Evolutionary conservation across 1,139 yeast genomes (phyloP).

Genomic region (Blastobotrys raffinosifermentans): DNA sequence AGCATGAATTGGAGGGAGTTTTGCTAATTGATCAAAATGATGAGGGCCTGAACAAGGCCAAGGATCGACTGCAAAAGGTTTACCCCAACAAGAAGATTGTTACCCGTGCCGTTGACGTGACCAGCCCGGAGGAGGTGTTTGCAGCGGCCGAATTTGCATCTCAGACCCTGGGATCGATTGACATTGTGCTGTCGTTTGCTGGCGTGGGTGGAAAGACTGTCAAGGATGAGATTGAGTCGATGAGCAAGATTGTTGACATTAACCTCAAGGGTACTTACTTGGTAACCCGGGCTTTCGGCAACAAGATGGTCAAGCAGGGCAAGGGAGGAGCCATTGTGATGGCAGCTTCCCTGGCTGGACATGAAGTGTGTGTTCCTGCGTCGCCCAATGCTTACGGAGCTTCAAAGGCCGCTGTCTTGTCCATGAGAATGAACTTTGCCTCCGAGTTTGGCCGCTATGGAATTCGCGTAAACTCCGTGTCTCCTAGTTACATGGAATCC

Average conservation of each 20-base stretch:
- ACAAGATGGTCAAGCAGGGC: slow-evolving; percentile 34
- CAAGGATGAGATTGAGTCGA: slow-evolving; percentile 1
- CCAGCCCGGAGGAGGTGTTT: slow-evolving; percentile 3
- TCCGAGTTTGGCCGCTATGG: slow-evolving; percentile 41
- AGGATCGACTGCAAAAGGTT: slow-evolving; percentile 1
- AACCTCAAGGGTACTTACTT: slow-evolving; percentile 41
- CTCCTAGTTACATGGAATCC: slow-evolving; percentile 74
- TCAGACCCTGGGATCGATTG: slow-evolving; percentile 2
- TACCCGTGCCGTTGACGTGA: slow-evolving; percentile 3
- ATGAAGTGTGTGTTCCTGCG: slow-evolving; percentile 6
- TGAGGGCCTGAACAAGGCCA: slow-evolving; percentile 2
- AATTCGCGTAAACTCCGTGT: slow-evolving; percentile 61
- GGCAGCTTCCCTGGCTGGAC: slow-evolving; percentile 11
- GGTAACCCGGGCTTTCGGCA: slow-evolving; percentile 41
- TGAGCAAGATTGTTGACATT: slow-evolving; percentile 7
- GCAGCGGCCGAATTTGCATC: slow-evolving; percentile 5
- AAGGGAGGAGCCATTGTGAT: slow-evolving; percentile 14
- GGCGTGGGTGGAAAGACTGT: slow-evolving; percentile 5
- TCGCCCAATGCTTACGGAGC: slow-evolving; percentile 41
- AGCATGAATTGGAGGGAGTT: slow-evolving; percentile 10
- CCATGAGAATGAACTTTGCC: slow-evolving; percentile 44
- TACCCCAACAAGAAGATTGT: slow-evolving; percentile 5
- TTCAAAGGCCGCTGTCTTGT: slow-evolving; percentile 49
- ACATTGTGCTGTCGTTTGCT: slow-evolving; percentile 11
- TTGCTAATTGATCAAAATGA: slow-evolving; percentile 7